Base-by-base conservation (phyloP, 164 flowering plant genomes). In the Vitis riparia region DNA sequence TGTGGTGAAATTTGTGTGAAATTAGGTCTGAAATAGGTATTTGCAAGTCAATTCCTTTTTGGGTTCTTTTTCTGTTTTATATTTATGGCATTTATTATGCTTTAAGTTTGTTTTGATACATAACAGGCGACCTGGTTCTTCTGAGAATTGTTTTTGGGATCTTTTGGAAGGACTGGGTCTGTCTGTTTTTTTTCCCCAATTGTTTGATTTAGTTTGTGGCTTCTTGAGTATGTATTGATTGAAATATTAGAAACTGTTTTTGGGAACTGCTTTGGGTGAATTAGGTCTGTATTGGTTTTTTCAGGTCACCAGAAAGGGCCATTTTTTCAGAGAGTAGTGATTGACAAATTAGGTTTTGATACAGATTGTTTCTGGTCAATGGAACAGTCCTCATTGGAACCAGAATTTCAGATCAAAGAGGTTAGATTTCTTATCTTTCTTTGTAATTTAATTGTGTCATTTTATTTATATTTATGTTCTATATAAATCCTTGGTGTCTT, bases 351-450 rank as follows among this genome's bases (percentile, higher is more conserved):
- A 55, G 68, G 16, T 47, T 70, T 64, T 62, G 3, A 4, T 14
- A 23, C 11, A 19, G 17, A 16, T 32, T 2, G 0, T 55, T 62
- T 12, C 3, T 47, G 30, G 27, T 16, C 68, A 49, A 79, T 79
- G 76, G 71, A 73, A 65, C 77, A 73, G 73, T 69, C 15, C 16
- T 62, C 67, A 64, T 53, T 71, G 47, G 72, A 55, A 0, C 55
- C 66, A 55, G 61, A 63, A 30, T 63, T 72, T 68, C 68, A 23
- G 5, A 1, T 16, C 10, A 73, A 73, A 60, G 79, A 76, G 82
- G 79, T 79, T 55, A 19, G 75, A 32, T 59, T 60, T 65, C 68
- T 9, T 30, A 14, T 60, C 37, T 58, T 59, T 50, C 1, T 8
- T 29, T 57, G 11, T 8, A 16, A 27, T 32, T 19, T 11, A 23